A percentile compares a stretch with the other conserved stretches of the same genome.
These are phyloP conservation scores for Lodderomyces elongisporus DNA, from an alignment of 1,139 yeast species.

Conservation along the genomic window DNA sequence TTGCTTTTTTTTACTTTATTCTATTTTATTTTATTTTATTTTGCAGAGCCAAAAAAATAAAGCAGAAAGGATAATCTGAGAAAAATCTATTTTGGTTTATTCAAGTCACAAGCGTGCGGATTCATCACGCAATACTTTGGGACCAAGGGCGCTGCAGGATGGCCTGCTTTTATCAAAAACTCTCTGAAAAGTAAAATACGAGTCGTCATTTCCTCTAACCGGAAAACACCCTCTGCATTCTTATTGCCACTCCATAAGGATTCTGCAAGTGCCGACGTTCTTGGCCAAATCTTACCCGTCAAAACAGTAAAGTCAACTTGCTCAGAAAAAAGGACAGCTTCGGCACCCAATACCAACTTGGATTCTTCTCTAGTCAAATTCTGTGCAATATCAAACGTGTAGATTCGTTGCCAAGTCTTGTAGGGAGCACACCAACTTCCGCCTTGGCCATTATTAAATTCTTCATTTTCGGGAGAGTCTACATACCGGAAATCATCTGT, in stretches of 20 bases:
- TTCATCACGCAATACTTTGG: too few species aligned
- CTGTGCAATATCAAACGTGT: constrained; percentile 33
- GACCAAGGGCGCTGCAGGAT: too few species aligned
- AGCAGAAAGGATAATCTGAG: too few species aligned
- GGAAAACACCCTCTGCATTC: constrained; percentile 25
- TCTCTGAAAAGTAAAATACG: too few species aligned
- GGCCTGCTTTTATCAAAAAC: too few species aligned
- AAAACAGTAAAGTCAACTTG: constrained; percentile 36
- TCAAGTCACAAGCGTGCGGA: too few species aligned
- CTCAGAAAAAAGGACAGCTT: constrained; percentile 45
- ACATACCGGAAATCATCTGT: constrained; percentile 35
- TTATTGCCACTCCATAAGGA: constrained; percentile 43
- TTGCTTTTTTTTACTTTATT: too few species aligned
- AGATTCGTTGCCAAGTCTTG: constrained; percentile 46
- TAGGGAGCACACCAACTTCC: constrained; percentile 52
- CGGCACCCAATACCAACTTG: constrained; percentile 39
- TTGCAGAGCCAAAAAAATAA: too few species aligned
- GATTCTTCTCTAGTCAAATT: constrained; percentile 31
- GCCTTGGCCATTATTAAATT: constrained; percentile 29
- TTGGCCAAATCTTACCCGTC: constrained; percentile 42
- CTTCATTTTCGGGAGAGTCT: constrained; percentile 20
- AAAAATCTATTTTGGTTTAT: too few species aligned
- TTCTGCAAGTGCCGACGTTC: constrained; percentile 47
- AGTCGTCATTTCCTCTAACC: constrained; percentile 32
- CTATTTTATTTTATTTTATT: too few species aligned